Base-by-base conservation (phyloP, 176 grass and related monocot genomes). In the Ananas comosus region DNA sequence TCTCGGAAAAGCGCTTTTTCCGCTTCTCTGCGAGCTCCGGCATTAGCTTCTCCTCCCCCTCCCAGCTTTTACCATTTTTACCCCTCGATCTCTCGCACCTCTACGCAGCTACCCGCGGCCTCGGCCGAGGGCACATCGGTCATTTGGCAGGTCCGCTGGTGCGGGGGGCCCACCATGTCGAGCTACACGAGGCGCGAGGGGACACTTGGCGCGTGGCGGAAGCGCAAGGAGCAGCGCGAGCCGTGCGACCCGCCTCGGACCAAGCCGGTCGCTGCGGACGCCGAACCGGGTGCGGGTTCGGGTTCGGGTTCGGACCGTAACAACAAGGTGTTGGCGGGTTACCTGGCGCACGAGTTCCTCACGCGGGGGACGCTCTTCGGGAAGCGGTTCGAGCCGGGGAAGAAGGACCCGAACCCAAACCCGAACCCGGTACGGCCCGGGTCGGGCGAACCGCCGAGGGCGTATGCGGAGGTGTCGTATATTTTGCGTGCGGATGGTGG, bases 341-440 rank as follows among this genome's bases (percentile, higher is more conserved):
- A 76, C 76, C 75, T 89, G 63, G 82, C 86, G 50, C 79, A 85
- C 53, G 86, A 89, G 64, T 89, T 89, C 70, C 79, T 85, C 56
- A 69, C 72, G 25, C 23, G 25, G 12, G 75, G 79, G 51, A 89
- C 82, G 7, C 67, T 89, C 48, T 65, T 72, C 14, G 75, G 79
- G 25, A 51, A 57, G 74, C 64, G 65, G 65, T 28, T 7, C 12
- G 74, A 67, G 13, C 27, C 51, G 51, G 64, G 8, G 66, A 66
- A 67, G 14, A 22, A n/a, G 49, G 49, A 53, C 27, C 23, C 63
- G 74, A 53, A 51, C 12, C 10, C 48, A 28, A 63, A 6, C 75
- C 14, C 50, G 9, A 21, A 24, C 1, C 19, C 53, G 42, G 52
- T 64, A 53, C 47, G 19, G 53, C 12, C 22, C 48, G 61, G 25